phyloP scores from a whole-genome alignment of 306 rosid species.

The Lathyrus sativus region DNA sequence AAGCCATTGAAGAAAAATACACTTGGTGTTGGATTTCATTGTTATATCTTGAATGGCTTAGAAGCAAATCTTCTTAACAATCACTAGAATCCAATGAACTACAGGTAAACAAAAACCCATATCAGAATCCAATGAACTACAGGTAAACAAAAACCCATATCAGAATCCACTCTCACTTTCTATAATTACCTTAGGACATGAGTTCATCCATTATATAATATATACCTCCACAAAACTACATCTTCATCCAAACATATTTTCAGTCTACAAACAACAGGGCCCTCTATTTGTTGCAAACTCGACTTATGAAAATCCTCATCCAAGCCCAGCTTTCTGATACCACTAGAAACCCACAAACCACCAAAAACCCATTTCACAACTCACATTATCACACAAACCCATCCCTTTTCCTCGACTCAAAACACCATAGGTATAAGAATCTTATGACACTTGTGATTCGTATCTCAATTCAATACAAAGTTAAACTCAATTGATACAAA shows the following conservation, averaged over 20 bases:
- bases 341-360: constrained; percentile 8
- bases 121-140: background rate
- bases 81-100: background rate
- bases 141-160: constrained; percentile 4
- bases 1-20: too few relatives aligned
- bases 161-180: background rate
- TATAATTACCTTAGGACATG: background rate
- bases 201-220: background rate
- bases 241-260: background rate
- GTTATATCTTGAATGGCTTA: too few relatives aligned
- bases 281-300: constrained; percentile 1
- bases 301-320: background rate
- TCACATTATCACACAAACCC: background rate
- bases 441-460: background rate
- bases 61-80: background rate
- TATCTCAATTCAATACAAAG: background rate
- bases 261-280: constrained; percentile 7
- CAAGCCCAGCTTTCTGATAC: background rate
- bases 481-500: background rate
- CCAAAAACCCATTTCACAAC: background rate
- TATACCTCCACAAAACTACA: background rate
- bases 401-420: background rate
- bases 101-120: constrained; percentile 1
- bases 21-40: too few relatives aligned
- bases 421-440: background rate